Evolutionary conservation across 2,329 filamentous ascomycete genomes (phyloP).

Genomic region (Fusarium odoratissimum): DNA sequence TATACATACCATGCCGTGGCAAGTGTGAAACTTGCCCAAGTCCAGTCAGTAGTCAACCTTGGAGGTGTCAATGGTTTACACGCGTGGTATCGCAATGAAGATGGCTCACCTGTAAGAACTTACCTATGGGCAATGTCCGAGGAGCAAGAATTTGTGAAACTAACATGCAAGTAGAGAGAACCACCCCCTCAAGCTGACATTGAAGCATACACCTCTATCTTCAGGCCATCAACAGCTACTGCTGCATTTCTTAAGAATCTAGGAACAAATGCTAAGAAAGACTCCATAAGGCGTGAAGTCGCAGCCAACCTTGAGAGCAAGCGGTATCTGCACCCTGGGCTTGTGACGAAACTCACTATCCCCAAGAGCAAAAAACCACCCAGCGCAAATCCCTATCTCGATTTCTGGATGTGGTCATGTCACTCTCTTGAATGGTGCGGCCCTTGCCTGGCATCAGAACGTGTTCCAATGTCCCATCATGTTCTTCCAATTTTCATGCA

Average conservation of each 20-base stretch:
- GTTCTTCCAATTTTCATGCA: conserved; percentile 80
- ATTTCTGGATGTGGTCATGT: conserved; percentile 75
- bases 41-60: conserved; percentile 58
- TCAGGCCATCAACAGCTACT: conserved; percentile 69
- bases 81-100: conserved; percentile 59
- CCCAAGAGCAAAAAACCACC: conserved; percentile 59
- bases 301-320: conserved; percentile 66
- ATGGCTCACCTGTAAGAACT: conserved; percentile 49
- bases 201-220: conserved; percentile 74
- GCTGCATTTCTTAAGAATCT: conserved; percentile 72
- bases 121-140: not conserved
- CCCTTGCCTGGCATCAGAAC: conserved; percentile 63
- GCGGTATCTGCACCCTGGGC: conserved; percentile 62
- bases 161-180: conserved; percentile 49
- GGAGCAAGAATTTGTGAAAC: conserved; percentile 2
- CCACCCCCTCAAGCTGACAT: conserved; percentile 69
- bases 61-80: conserved; percentile 61
- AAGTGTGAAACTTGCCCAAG: conserved; percentile 61
- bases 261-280: conserved; percentile 71
- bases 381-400: conserved; percentile 72
- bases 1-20: conserved; percentile 65
- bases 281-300: conserved; percentile 67
- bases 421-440: conserved; percentile 74
- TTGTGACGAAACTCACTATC: conserved; percentile 54
- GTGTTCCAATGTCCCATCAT: conserved; percentile 70